Evolutionary conservation across 2,329 filamentous ascomycete genomes (phyloP).

Genomic region (Sporothrix inflata): DNA sequence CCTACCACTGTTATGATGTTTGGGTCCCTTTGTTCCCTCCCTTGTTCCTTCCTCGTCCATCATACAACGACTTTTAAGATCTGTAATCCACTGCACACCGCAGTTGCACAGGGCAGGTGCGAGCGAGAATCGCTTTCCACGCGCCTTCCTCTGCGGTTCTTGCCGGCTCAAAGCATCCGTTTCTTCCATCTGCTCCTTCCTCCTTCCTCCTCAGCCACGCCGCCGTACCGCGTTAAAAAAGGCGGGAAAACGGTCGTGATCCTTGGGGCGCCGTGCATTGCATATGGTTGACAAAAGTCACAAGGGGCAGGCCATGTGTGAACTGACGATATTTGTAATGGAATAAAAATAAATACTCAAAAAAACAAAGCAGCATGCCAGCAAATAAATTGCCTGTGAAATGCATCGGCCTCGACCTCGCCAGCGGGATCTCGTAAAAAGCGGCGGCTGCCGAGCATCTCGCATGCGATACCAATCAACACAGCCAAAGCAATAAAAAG

Average conservation of each 20-base stretch:
- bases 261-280: not conserved
- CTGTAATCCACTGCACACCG: not conserved
- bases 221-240: constrained; percentile 3
- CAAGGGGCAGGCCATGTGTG: not conserved
- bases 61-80: not conserved
- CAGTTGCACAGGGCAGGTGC: not conserved
- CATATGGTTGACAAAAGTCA: not conserved
- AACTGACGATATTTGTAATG: not conserved
- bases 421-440: constrained; percentile 3
- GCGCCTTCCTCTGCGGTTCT: not conserved
- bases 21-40: no score
- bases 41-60: not conserved
- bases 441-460: not conserved
- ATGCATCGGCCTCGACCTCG: not conserved
- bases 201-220: not conserved
- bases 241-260: not conserved
- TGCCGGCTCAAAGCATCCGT: not conserved
- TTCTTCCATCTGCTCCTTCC: not conserved
- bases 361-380: not conserved
- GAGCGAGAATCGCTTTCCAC: not conserved
- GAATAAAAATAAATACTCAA: not conserved
- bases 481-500: not conserved
- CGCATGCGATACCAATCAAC: not conserved
- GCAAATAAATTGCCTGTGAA: not conserved
- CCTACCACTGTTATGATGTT: not conserved